Evolutionary conservation across 2,329 filamentous ascomycete species (phyloP).

Genomic region (Calonectria montana): DNA sequence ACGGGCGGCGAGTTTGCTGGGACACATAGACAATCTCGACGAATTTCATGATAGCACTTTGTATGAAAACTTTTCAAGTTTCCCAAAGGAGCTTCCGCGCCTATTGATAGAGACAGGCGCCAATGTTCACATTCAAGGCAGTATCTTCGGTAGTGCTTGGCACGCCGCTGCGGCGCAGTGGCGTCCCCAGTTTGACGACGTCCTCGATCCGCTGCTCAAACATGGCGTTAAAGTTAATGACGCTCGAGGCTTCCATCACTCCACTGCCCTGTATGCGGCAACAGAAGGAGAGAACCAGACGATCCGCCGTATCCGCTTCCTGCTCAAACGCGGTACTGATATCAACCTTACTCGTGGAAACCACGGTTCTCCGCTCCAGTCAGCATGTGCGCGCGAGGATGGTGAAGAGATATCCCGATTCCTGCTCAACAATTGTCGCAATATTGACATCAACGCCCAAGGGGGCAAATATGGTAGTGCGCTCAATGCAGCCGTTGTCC

Average conservation of each 20-base stretch:
- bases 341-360: neutral
- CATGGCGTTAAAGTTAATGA: neutral
- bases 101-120: neutral
- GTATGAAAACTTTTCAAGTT: neutral
- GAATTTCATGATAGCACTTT: too few species aligned
- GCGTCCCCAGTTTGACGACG: neutral
- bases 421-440: neutral
- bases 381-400: neutral
- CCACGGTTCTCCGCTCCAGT: neutral
- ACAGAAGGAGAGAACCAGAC: too few species aligned
- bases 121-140: neutral
- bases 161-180: neutral
- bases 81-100: neutral
- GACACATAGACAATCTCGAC: too few species aligned
- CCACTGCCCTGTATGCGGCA: neutral
- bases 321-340: neutral
- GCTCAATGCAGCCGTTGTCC: neutral
- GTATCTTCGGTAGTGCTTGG: neutral
- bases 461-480: neutral
- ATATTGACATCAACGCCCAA: neutral
- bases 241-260: neutral
- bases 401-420: neutral
- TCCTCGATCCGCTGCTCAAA: neutral
- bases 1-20: neutral
- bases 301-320: neutral